Evolutionary conservation across 192 early-diverging fungal species (phyloP).

Genomic region (Cetraspora pellucida): DNA sequence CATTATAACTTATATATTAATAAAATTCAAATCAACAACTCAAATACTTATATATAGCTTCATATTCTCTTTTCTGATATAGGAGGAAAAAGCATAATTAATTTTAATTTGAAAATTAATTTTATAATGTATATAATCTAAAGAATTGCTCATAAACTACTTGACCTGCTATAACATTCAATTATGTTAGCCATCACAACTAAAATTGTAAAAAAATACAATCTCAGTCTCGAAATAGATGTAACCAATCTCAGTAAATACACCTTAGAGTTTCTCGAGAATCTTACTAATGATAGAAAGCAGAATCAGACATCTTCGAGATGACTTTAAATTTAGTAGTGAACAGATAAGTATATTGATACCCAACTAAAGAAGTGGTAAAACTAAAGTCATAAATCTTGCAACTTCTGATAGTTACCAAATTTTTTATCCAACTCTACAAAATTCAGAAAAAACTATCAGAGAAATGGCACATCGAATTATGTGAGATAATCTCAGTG

Average conservation of each 20-base stretch:
- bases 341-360: constrained; percentile 27
- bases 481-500: not conserved
- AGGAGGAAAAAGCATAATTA: constrained; percentile 23
- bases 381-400: not conserved
- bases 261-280: constrained; percentile 8
- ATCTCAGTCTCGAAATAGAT: not conserved
- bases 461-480: not conserved
- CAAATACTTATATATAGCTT: not conserved
- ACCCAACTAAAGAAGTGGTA: not conserved
- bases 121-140: constrained; percentile 23
- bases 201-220: constrained; percentile 31
- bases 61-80: not conserved
- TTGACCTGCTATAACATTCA: constrained; percentile 15
- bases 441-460: constrained; percentile 11
- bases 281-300: constrained; percentile 18
- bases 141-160: constrained; percentile 18
- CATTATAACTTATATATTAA: constrained; percentile 17
- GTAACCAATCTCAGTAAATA: not conserved
- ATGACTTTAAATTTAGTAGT: constrained; percentile 22
- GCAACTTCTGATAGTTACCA: not conserved
- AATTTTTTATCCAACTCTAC: no score
- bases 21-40: constrained; percentile 12
- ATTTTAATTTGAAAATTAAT: constrained; percentile 1
- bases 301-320: constrained; percentile 13
- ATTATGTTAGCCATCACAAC: constrained; percentile 19